Evolutionary conservation across 768 basidiomycete species (phyloP).

Genomic region (Leccinum subgranulosum): DNA sequence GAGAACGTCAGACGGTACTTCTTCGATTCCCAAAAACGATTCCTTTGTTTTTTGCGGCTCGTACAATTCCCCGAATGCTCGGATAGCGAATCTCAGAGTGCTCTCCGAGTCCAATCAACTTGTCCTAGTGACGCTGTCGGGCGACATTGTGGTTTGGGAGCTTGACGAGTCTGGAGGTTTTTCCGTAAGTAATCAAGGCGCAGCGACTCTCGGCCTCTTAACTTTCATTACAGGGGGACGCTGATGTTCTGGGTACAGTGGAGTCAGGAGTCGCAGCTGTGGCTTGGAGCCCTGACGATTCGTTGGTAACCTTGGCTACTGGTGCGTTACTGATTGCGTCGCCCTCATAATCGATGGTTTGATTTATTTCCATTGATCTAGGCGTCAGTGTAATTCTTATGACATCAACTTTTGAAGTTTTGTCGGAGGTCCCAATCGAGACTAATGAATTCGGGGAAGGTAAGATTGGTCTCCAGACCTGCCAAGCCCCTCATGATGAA

Average conservation of each 20-base stretch:
- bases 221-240: conserved; percentile 18
- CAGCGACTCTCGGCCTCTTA: neutral
- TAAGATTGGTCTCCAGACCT: conserved; percentile 24
- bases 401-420: conserved; percentile 84
- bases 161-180: conserved; percentile 46
- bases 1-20: conserved; percentile 31
- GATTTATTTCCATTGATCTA: conserved; percentile 35
- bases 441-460: conserved; percentile 85
- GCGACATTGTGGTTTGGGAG: conserved; percentile 75
- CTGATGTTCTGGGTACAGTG: conserved; percentile 82
- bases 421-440: conserved; percentile 75
- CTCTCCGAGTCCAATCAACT: conserved; percentile 70
- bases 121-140: conserved; percentile 64
- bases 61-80: conserved; percentile 23
- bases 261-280: conserved; percentile 82
- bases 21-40: conserved; percentile 9
- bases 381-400: conserved; percentile 82
- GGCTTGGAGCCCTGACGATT: conserved; percentile 90
- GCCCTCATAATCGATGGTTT: neutral
- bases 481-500: conserved; percentile 4
- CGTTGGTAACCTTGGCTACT: conserved; percentile 77
- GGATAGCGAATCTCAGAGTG: conserved; percentile 65
- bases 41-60: conserved; percentile 25
- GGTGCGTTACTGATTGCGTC: conserved; percentile 39
- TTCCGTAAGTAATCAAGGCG: conserved; percentile 35